Percentiles rank a stretch among this genome's conserved stretches.
Evolutionary conservation across 2,329 filamentous ascomycete species (phyloP).

Genomic region (Cercospora zeae-maydis): DNA sequence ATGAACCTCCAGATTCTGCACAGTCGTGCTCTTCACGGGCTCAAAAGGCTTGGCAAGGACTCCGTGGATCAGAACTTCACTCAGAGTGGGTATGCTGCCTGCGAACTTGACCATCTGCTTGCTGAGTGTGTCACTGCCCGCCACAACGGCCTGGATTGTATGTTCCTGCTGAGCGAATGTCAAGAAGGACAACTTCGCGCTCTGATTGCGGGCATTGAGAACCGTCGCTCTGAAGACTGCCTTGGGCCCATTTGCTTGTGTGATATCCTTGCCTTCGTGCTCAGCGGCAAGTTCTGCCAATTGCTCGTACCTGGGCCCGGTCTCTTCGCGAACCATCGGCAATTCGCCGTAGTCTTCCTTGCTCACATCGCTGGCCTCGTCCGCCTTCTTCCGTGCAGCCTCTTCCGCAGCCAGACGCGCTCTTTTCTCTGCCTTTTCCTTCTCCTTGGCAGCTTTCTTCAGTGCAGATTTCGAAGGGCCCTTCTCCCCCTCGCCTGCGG

Average conservation of each 20-base stretch:
- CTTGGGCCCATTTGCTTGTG: slow-evolving; percentile 41
- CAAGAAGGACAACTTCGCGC: slow-evolving; percentile 86
- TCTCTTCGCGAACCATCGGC: slow-evolving; percentile 45
- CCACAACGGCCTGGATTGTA: slow-evolving; percentile 76
- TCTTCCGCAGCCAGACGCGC: slow-evolving; percentile 65
- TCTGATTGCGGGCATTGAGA: slow-evolving; percentile 82
- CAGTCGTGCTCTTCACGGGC: slow-evolving; percentile 80
- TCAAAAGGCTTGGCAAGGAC: slow-evolving; percentile 77
- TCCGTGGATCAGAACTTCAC: slow-evolving; percentile 74
- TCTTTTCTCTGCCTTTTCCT: slow-evolving; percentile 75
- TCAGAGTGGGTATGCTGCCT: slow-evolving; percentile 70
- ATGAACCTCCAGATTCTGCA: slow-evolving; percentile 80
- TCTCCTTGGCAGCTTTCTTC: slow-evolving; percentile 86
- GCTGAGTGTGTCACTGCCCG: slow-evolving; percentile 48
- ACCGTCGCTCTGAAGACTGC: slow-evolving; percentile 77
- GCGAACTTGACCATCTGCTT: slow-evolving; percentile 96
- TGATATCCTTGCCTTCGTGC: slow-evolving; percentile 45
- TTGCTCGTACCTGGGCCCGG: slow-evolving; percentile 54
- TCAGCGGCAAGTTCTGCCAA: slow-evolving; percentile 62
- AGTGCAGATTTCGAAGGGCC: slow-evolving; percentile 70
- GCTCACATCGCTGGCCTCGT: slow-evolving; percentile 61
- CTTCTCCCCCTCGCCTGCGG: slow-evolving; percentile 37
- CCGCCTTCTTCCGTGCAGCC: slow-evolving; percentile 61
- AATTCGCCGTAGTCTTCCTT: slow-evolving; percentile 77
- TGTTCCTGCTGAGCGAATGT: slow-evolving; percentile 73